Conservation (phyloP, 225 moss, liverwort and hornwort species). For the Neckera pumila region DNA sequence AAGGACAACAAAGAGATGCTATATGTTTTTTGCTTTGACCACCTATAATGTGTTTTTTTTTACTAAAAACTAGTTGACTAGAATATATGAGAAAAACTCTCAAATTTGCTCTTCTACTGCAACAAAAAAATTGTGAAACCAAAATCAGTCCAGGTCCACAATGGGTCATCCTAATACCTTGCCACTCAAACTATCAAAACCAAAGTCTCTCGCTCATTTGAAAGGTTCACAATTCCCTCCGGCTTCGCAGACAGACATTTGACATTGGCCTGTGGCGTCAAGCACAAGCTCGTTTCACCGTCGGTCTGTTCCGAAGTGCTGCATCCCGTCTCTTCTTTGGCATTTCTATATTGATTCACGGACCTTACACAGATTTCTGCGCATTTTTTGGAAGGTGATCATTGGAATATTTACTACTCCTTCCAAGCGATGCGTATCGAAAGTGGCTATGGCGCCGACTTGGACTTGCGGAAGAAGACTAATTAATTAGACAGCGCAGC, state of each 20-base stretch:
- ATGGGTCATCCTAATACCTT: not conserved
- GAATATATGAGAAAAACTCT: not conserved
- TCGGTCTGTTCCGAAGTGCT: not conserved
- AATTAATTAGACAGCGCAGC: not conserved
- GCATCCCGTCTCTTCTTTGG: not conserved
- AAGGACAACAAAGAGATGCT: not conserved
- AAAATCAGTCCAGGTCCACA: not conserved
- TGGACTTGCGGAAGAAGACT: not conserved
- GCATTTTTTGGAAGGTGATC: not conserved
- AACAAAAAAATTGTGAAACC: not conserved
- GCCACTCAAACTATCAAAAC: not conserved
- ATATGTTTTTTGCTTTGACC: not conserved
- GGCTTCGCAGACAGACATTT: not conserved
- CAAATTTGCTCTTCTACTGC: not conserved
- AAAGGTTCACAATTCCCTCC: not conserved
- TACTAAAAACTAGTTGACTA: fast-evolving
- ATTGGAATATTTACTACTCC: no score
- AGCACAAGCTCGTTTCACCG: not conserved
- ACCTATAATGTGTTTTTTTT: not conserved
- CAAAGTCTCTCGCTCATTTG: not conserved
- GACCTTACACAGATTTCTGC: not conserved
- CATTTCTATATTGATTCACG: not conserved
- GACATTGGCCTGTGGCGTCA: not conserved
- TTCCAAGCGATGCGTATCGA: not conserved
- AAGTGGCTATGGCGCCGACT: not conserved